Conservation (phyloP, 2,329 filamentous ascomycete species). For the Colletotrichum nymphaeae region DNA sequence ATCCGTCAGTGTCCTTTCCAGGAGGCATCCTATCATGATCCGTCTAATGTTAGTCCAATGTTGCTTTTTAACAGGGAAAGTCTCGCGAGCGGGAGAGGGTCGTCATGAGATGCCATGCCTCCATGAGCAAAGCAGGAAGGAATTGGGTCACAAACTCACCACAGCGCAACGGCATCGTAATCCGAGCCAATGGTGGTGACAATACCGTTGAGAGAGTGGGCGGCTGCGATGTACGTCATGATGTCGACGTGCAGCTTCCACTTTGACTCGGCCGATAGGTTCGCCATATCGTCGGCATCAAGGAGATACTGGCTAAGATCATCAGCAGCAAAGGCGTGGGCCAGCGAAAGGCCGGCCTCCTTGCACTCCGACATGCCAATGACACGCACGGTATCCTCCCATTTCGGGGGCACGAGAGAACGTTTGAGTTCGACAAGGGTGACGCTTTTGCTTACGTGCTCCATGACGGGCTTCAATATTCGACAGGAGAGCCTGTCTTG, state of each 20-base stretch:
- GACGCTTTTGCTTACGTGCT: slow-evolving; percentile 40
- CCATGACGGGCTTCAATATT: slow-evolving; percentile 43
- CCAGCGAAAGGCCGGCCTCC: slow-evolving; percentile 77
- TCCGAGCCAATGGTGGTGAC: slow-evolving; percentile 80
- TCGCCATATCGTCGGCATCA: slow-evolving; percentile 74
- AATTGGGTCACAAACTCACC: slow-evolving; percentile 62
- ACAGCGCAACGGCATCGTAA: slow-evolving; percentile 82
- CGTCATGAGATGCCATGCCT: not conserved
- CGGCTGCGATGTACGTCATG: slow-evolving; percentile 81
- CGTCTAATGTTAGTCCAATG: slow-evolving; percentile 30
- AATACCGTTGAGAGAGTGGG: slow-evolving; percentile 79
- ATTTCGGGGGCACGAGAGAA: slow-evolving; percentile 64
- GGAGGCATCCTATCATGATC: slow-evolving; percentile 74
- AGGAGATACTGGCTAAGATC: slow-evolving; percentile 81
- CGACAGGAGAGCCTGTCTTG: slow-evolving; percentile 16
- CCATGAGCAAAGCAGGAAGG: not conserved
- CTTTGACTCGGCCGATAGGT: slow-evolving; percentile 73
- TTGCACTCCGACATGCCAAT: slow-evolving; percentile 76
- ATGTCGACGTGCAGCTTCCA: slow-evolving; percentile 83
- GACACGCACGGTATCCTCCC: slow-evolving; percentile 69
- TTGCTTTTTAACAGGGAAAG: not conserved
- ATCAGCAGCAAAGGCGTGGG: slow-evolving; percentile 82
- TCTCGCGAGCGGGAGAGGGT: not conserved
- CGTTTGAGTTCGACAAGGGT: slow-evolving; percentile 39
- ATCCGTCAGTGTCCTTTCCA: slow-evolving; percentile 78